Conservation (phyloP, 345 rosid genomes). For the Melastoma malabathricum region DNA sequence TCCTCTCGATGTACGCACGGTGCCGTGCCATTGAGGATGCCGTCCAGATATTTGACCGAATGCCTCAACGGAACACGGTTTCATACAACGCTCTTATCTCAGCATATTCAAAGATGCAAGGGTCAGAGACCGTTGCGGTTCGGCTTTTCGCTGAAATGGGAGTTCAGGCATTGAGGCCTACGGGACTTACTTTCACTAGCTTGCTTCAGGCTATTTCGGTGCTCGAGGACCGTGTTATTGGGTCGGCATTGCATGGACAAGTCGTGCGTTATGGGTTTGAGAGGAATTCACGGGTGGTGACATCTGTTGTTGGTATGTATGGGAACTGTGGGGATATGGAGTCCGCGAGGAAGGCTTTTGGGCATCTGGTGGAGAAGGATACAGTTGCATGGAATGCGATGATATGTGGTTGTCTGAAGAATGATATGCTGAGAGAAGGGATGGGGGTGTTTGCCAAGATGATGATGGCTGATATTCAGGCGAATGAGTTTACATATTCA, state of each 20-base stretch:
- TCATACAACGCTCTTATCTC: conserved; percentile 57
- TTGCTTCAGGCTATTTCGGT: conserved; percentile 45
- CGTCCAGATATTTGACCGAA: conserved; percentile 48
- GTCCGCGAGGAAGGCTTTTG: conserved; percentile 42
- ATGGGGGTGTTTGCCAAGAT: conserved; percentile 29
- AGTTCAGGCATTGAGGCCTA: conserved; percentile 36
- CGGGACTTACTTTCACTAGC: conserved; percentile 57
- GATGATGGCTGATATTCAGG: conserved; percentile 38
- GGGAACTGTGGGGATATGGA: conserved; percentile 47
- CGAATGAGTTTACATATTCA: conserved; percentile 58
- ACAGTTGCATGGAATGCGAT: conserved; percentile 64
- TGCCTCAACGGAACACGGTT: conserved; percentile 49
- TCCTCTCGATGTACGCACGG: conserved; percentile 50
- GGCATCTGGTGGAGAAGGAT: conserved; percentile 35
- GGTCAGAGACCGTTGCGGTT: conserved; percentile 18
- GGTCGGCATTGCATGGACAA: conserved; percentile 38
- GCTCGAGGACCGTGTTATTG: conserved; percentile 35
- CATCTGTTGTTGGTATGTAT: conserved; percentile 69
- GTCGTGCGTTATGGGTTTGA: conserved; percentile 35
- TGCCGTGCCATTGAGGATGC: conserved; percentile 37
- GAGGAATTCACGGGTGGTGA: conserved; percentile 42
- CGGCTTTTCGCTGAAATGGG: conserved; percentile 24
- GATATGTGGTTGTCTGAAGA: conserved; percentile 57
- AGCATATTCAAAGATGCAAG: conserved; percentile 42
- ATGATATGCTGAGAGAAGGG: conserved; percentile 35